Evolutionary conservation across 2,329 filamentous ascomycete species (phyloP), one percentile per base, ranked within the genome.

Genomic region (Stagonosporopsis rhizophila): DNA sequence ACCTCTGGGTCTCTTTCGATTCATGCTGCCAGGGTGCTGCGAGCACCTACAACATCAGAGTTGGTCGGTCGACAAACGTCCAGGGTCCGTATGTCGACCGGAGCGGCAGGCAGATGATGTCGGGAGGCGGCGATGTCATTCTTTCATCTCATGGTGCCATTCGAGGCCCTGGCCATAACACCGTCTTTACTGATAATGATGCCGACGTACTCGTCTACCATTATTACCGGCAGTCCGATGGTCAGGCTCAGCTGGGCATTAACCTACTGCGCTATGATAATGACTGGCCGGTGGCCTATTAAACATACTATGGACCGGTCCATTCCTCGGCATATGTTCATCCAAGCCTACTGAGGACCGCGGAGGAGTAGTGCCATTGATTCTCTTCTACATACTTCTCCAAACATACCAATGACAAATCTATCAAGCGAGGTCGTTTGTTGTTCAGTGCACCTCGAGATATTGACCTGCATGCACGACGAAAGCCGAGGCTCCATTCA

Each of bases 151-250:
- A 89, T 60, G 82, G 74, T 5, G 81, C 75, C 14, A 78, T 87
- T 2, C 88, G 88, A 62, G 86, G 82, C 27, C 86, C 86, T 12
- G 86, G 87, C 56, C 85, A 85, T 48, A 85, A 88, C 72, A 83
- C 81, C 28, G 79, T 85, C 2, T 80, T 83, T 54, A 71, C 75
- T 0, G 83, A 85, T 57, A 66, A 70, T 1, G 56, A 52, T 14
- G 41, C 69, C 11, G 83, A 83, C 3, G 54, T 57, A 20, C 42
- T 57, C n/a, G 40, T 49, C 20, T 57, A 57, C 17, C 54, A 57
- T 44, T 57, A 57, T 17, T 48, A 47, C 3, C 46, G 42, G 42
- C 77, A 81, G 49, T 77, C 72, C 0, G 80, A 84, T 65, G 69
- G 67, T 8, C 67, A 80, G 55, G 81, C 80, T 62, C 70, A 68